Evolutionary conservation across 768 basidiomycete genomes (phyloP).

Genomic region (Suillus decipiens): DNA sequence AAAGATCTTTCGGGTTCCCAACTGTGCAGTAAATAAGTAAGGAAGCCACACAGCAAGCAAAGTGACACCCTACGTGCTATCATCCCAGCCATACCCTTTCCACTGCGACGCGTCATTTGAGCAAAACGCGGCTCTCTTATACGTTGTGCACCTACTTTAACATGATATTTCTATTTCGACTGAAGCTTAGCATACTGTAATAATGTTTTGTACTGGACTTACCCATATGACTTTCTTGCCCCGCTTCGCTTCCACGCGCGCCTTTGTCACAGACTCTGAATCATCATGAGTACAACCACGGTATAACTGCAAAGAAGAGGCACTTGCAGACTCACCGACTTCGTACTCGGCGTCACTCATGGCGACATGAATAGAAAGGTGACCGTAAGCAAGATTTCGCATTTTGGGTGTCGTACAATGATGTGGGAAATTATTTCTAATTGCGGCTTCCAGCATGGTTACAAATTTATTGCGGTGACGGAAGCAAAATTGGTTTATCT

Average conservation of each 20-base stretch:
- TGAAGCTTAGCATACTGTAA: neutral
- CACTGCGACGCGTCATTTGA: slow-evolving; percentile 42
- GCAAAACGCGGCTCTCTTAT: neutral
- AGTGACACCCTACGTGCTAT: slow-evolving; percentile 54
- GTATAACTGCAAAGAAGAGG: slow-evolving; percentile 8
- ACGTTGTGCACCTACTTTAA: slow-evolving; percentile 46
- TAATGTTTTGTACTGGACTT: slow-evolving; percentile 11
- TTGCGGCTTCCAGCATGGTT: slow-evolving; percentile 4
- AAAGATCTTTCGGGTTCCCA: slow-evolving; percentile 74
- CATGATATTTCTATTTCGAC: slow-evolving; percentile 50
- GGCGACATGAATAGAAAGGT: slow-evolving; percentile 21
- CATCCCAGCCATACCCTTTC: slow-evolving; percentile 56
- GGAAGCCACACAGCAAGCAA: slow-evolving; percentile 2
- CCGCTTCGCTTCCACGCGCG: slow-evolving; percentile 48
- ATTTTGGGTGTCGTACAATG: neutral
- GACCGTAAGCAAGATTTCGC: neutral
- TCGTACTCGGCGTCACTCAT: slow-evolving; percentile 57
- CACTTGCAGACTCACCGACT: slow-evolving; percentile 53
- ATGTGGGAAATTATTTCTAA: slow-evolving; percentile 22
- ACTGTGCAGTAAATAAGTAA: slow-evolving; percentile 36
- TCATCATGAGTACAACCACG: neutral
- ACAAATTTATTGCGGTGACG: neutral
- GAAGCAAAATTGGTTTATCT: neutral
- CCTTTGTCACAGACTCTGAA: slow-evolving; percentile 55
- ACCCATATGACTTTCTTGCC: slow-evolving; percentile 56